Evolutionary conservation across 768 basidiomycete genomes (phyloP).

Genomic region (Kwoniella europaea): DNA sequence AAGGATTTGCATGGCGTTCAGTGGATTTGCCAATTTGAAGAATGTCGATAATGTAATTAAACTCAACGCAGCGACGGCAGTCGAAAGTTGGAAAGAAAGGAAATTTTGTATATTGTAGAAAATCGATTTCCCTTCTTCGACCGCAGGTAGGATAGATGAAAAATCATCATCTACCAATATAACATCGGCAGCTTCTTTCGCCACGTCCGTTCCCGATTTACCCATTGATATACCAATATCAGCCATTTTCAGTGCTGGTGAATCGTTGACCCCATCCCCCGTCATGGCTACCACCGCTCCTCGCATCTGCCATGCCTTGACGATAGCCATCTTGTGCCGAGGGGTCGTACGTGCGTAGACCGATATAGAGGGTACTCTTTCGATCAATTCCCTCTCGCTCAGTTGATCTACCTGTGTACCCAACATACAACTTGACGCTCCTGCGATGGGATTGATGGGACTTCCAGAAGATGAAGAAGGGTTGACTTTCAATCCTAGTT

Average conservation of each 20-base stretch:
- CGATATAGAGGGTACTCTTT: constrained; percentile 76
- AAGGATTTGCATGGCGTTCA: constrained; percentile 99
- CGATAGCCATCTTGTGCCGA: constrained; percentile 95
- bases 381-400: constrained; percentile 77
- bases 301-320: constrained; percentile 87
- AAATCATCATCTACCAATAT: constrained; percentile 98
- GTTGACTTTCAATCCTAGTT: constrained; percentile 79
- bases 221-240: constrained; percentile 99
- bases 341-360: constrained; percentile 97
- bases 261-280: constrained; percentile 97
- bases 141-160: constrained; percentile 87
- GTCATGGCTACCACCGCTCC: constrained; percentile 97
- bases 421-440: constrained; percentile 65
- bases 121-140: constrained; percentile 96
- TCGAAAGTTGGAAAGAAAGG: constrained; percentile 93
- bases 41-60: constrained; percentile 92
- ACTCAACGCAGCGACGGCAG: constrained; percentile 93
- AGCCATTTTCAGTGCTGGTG: constrained; percentile 95
- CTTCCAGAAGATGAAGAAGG: constrained; percentile 33
- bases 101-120: constrained; percentile 99
- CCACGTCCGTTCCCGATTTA: constrained; percentile 96
- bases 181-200: constrained; percentile 96
- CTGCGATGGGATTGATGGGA: constrained; percentile 2
- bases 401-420: constrained; percentile 84
- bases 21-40: constrained; percentile 84